Evolutionary conservation across 2,329 filamentous ascomycete species (phyloP), one percentile per base, ranked within the genome.

Genomic region (Microcyclosporella mali): DNA sequence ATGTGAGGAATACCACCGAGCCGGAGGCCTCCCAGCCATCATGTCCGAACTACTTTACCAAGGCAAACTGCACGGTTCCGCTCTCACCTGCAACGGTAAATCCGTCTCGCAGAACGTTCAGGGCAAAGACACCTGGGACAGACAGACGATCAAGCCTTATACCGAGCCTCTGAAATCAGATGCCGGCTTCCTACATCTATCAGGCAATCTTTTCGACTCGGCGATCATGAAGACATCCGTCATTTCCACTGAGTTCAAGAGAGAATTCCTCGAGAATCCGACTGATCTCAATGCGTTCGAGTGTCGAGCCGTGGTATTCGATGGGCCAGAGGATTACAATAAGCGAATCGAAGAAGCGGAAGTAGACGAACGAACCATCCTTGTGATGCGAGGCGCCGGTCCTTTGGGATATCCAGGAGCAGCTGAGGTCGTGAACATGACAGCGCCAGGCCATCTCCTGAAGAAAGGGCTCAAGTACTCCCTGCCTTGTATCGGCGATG

Each of bases 1-100:
- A 2, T 67, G 72, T 28, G 74, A 77, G 52, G 74, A 78, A 41
- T 77, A 75, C 47, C 72, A 70, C 58, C 70, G 71, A 16, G 73
- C 74, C 4, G 74, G 74, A 3, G 73, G 74, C 3, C 60, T 77
- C 2, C 73, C 70, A 0, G 72, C 74, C 6, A 65, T 78, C 30
- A 70, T 77, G 64, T 72, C 72, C 2, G 73, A 77, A 50, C 61
- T 78, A 14, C 58, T 76, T 4, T 70, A 71, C 18, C 68, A 68
- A 9, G 67, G 68, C 1, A 70, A 70, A 45, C 55, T 77, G 10
- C 64, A 75, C 45, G 60, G 60, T 1, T 57, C 66, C 31, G 64
- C 60, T 0, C 37, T 74, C 12, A 74, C 70, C 2, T 70, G 64
- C 50, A 77, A 72, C 41, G 72, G 72, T 29, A 64, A 62, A 42